phyloP scores from a whole-genome alignment of 140 eudicot species.

The Erigeron philadelphicus region DNA sequence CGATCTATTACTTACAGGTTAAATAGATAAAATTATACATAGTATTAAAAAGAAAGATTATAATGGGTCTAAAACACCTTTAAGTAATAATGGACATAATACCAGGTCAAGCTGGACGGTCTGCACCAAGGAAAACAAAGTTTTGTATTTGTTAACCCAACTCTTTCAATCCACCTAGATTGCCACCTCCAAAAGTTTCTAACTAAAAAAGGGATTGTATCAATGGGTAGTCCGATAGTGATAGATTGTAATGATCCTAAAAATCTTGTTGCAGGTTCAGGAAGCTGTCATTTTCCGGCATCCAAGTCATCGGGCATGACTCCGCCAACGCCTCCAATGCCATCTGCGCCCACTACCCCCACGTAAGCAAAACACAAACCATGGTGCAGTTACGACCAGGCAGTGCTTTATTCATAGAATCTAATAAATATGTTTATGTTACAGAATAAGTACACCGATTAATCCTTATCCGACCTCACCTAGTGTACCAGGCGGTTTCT shows the following conservation, averaged over 20 bases:
- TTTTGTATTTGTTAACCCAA: neutral
- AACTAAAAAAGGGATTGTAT: neutral
- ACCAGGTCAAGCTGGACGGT: too few species aligned
- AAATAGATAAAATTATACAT: too few species aligned
- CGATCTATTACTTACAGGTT: neutral
- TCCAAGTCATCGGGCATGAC: conserved; percentile 36
- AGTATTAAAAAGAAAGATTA: too few species aligned
- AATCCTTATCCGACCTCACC: conserved; percentile 53
- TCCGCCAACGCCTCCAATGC: conserved; percentile 35
- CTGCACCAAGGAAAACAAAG: neutral
- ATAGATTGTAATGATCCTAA: neutral
- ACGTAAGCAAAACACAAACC: conserved; percentile 34
- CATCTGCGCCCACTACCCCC: conserved; percentile 35
- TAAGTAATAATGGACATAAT: too few species aligned
- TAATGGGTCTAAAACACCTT: too few species aligned
- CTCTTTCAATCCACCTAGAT: neutral
- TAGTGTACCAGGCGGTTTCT: conserved; percentile 32
- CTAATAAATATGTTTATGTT: conserved; percentile 22
- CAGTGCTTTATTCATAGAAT: neutral
- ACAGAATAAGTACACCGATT: conserved; percentile 50
- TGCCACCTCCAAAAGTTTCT: conserved; percentile 7
- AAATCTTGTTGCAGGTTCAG: conserved; percentile 44
- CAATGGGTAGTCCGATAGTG: neutral
- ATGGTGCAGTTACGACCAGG: neutral
- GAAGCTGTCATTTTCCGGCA: conserved; percentile 46